Conservation (phyloP, 2,329 filamentous ascomycete species). For the Fusarium avenaceum region DNA sequence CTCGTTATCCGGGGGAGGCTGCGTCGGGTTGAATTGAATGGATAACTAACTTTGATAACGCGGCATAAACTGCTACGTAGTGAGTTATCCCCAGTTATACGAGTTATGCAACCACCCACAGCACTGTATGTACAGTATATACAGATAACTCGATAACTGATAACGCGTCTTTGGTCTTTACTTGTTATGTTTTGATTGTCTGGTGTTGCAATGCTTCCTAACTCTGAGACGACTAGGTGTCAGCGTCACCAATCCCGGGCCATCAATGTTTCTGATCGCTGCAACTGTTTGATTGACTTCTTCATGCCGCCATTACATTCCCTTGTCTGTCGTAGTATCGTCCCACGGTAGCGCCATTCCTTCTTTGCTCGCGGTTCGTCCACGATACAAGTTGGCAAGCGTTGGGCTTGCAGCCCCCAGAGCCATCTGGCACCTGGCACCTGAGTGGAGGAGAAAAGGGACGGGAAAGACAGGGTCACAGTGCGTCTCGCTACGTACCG, state of each 20-base stretch:
- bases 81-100: constrained; percentile 5
- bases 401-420: too few species aligned
- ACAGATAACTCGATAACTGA: constrained; percentile 14
- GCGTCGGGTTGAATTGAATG: constrained; percentile 8
- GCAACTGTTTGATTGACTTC: constrained; percentile 39
- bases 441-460: constrained; percentile 15
- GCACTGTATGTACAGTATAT: constrained; percentile 29
- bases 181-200: constrained; percentile 39
- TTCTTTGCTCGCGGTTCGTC: constrained; percentile 20
- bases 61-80: neutral
- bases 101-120: constrained; percentile 24
- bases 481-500: constrained; percentile 28
- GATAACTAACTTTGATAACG: constrained; percentile 26
- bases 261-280: constrained; percentile 39
- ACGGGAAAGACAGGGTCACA: constrained; percentile 30
- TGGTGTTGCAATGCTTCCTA: constrained; percentile 38
- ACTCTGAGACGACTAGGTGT: constrained; percentile 43
- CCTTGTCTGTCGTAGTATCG: constrained; percentile 44
- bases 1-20: constrained; percentile 13
- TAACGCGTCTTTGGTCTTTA: constrained; percentile 26
- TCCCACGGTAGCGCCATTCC: constrained; percentile 48
- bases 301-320: constrained; percentile 40
- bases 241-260: constrained; percentile 35
- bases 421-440: neutral
- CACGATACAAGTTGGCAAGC: too few species aligned